Evolutionary conservation across 805 yeast species (phyloP).

Genomic region (Ogataea corticis): DNA sequence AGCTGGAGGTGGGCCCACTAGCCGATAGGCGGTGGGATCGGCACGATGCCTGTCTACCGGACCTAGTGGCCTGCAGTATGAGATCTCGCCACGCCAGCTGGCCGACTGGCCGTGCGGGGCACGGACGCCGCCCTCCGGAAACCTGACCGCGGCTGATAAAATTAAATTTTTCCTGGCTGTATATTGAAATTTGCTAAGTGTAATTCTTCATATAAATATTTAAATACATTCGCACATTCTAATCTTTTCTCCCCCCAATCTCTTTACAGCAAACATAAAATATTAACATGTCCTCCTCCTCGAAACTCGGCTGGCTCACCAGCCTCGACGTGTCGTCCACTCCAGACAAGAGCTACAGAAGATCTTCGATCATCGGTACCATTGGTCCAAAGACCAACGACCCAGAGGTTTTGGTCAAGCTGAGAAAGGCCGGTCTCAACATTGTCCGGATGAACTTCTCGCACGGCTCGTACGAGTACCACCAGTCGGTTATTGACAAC

Average conservation of each 20-base stretch:
- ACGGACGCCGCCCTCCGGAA: constrained; percentile 7
- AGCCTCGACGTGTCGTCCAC: constrained; percentile 69
- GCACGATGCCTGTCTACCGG: too few relatives aligned
- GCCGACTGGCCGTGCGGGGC: too few relatives aligned
- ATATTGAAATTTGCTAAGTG: too few relatives aligned
- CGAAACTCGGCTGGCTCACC: constrained; percentile 79
- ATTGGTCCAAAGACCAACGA: constrained; percentile 98
- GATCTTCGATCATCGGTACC: constrained; percentile 97
- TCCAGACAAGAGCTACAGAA: constrained; percentile 81
- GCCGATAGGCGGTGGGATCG: too few relatives aligned
- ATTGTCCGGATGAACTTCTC: constrained; percentile 99
- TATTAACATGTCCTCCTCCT: constrained; percentile 25
- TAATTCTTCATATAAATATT: too few relatives aligned
- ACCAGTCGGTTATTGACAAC: constrained; percentile 94
- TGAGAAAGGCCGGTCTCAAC: constrained; percentile 97
- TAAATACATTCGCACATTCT: too few relatives aligned
- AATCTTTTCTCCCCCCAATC: too few relatives aligned
- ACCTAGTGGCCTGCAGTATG: too few relatives aligned
- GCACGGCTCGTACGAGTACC: constrained; percentile 98
- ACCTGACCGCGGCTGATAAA: not conserved
- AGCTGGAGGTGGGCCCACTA: too few relatives aligned
- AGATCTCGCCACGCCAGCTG: too few relatives aligned
- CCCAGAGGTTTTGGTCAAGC: constrained; percentile 77
- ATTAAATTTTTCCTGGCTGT: constrained; percentile 2
- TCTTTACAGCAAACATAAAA: too few relatives aligned